phyloP scores from a whole-genome alignment of 768 basidiomycete genomes.

The Daedaleopsis nitida region DNA sequence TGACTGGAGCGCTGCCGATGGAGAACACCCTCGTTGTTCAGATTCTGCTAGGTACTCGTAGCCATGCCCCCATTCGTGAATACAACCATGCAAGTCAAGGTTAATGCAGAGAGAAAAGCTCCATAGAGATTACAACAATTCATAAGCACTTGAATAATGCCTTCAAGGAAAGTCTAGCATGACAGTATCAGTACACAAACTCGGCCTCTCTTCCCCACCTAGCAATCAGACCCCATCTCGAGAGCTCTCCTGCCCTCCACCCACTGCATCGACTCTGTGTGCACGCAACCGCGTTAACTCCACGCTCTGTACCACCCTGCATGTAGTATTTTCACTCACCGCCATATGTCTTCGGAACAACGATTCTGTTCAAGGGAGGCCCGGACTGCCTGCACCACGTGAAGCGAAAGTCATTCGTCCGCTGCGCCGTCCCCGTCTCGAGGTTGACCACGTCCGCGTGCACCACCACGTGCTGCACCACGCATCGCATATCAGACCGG shows the following conservation, averaged over 20 bases:
- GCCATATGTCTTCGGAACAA: conserved; percentile 72
- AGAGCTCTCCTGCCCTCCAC: conserved; percentile 76
- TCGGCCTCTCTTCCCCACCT: no score
- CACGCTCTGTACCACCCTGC: not conserved
- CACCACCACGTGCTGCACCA: conserved; percentile 65
- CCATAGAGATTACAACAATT: no score
- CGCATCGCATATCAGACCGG: not conserved
- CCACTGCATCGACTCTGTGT: conserved; percentile 81
- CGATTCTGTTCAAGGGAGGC: conserved; percentile 40
- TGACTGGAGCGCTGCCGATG: no score
- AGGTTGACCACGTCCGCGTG: conserved; percentile 73
- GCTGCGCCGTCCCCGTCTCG: conserved; percentile 60
- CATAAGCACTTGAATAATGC: no score
- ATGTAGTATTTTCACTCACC: conserved; percentile 41
- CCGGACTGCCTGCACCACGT: conserved; percentile 59
- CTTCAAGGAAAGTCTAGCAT: no score
- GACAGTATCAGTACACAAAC: no score
- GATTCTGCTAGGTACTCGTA: no score
- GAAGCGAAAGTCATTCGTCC: conserved; percentile 77
- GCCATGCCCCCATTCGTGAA: no score
- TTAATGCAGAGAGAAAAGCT: no score
- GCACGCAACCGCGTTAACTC: conserved; percentile 25
- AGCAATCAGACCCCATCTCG: conserved; percentile 67
- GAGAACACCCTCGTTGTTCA: no score
- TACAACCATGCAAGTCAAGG: no score